Base-by-base conservation (phyloP, 805 yeast species). In the Zygoascus biomembranicola region DNA sequence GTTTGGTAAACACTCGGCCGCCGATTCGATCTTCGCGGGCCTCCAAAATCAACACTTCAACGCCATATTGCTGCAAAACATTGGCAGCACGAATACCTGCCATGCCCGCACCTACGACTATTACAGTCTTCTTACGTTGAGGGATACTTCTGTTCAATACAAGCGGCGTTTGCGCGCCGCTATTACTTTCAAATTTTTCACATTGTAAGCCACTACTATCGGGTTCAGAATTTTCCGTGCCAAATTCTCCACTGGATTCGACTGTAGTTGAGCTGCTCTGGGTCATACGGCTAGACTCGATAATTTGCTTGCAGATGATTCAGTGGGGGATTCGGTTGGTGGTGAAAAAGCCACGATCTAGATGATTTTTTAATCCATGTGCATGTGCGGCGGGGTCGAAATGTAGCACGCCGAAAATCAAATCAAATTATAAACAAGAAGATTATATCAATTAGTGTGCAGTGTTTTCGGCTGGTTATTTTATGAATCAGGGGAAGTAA, bases 21-120 rank as follows among this genome's bases (percentile, higher is more conserved):
- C 94, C 95, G 8, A 84, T 63, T 47, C 87, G 68, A 57, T 76
- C 75, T 48, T 51, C 45, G 60, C 87, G 76, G 0, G 89, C 88
- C 60, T 86, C 95, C n/a, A 87, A 56, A 0, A 87, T 61, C 11
- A 78, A 60, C 19, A 80, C 75, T 51, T 80, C 79, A 14, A 77
- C 68, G 1, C 76, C 78, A 14, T 73, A 61, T 5, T 63, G 60
- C 42, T 69, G 62, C 6, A 85, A 70, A 13, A 77, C 78, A 3
- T 77, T 62, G 0, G 90, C 90, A 1, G 95, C 84, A 58, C 84
- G 85, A 39, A 87, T 68, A 0, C 94, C 96, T 5, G 94, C 69
- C 26, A 87, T 79, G 1, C 95, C 95, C 37, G 84, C 94, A 5
- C 96, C 96, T 16, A 87, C 73, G 28, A 87, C 77, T 2, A 82